These are phyloP conservation scores for Coniella vitis DNA, from an alignment of 2,329 filamentous ascomycete species.

Conservation along the genomic window DNA sequence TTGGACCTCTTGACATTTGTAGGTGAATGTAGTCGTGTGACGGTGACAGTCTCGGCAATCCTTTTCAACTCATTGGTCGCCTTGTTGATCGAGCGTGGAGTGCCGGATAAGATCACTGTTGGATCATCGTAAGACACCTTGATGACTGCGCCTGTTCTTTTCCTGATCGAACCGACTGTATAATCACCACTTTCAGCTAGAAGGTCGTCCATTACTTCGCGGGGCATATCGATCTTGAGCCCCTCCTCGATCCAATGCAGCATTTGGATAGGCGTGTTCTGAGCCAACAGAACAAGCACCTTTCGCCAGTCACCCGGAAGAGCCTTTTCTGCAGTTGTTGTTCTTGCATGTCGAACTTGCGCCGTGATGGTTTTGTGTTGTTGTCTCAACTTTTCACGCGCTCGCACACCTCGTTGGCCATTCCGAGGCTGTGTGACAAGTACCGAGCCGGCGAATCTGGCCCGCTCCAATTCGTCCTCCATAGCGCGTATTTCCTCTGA, in stretches of 20 bases:
- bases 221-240: slow-evolving; percentile 22
- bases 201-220: slow-evolving; percentile 16
- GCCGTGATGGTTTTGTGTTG: slow-evolving; percentile 24
- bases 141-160: slow-evolving; percentile 21
- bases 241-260: slow-evolving; percentile 14
- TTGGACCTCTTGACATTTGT: background rate
- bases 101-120: slow-evolving; percentile 23
- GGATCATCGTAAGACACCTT: slow-evolving; percentile 18
- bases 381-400: slow-evolving; percentile 16
- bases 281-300: slow-evolving; percentile 32
- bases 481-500: background rate
- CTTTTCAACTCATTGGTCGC: slow-evolving; percentile 20
- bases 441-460: slow-evolving; percentile 19
- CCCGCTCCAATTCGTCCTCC: slow-evolving; percentile 6
- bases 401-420: slow-evolving; percentile 20
- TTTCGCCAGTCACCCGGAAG: slow-evolving; percentile 31
- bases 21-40: slow-evolving; percentile 12
- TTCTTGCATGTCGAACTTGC: slow-evolving; percentile 30
- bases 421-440: slow-evolving; percentile 21
- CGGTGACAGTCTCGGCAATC: slow-evolving; percentile 16
- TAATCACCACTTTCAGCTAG: slow-evolving; percentile 12
- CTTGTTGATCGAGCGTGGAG: slow-evolving; percentile 15
- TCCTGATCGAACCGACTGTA: slow-evolving; percentile 24
- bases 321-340: slow-evolving; percentile 19
- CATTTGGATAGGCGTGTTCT: slow-evolving; percentile 24